These are phyloP conservation scores for Lathyrus tuberosus DNA, from an alignment of 306 rosid genomes.

Conservation along the genomic window DNA sequence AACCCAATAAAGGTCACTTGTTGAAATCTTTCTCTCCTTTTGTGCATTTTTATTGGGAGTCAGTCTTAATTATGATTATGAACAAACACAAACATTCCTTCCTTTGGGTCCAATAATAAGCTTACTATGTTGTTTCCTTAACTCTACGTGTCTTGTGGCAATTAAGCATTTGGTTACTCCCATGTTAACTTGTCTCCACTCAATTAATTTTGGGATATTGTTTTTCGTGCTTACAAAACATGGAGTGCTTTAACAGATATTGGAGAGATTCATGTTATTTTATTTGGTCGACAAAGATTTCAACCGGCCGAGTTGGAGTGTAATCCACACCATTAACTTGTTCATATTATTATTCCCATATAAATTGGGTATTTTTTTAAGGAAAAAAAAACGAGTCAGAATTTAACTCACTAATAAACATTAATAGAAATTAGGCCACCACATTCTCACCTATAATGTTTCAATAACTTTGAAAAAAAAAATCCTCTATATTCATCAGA, in stretches of 20 bases:
- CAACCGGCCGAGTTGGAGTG: neutral
- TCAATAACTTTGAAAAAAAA: too few relatives aligned
- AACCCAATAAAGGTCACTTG: slow-evolving; percentile 54
- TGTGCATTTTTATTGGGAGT: slow-evolving; percentile 18
- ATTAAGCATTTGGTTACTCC: slow-evolving; percentile 38
- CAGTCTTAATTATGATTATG: neutral
- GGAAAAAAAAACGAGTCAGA: too few relatives aligned
- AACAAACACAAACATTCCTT: slow-evolving; percentile 33
- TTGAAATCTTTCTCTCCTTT: slow-evolving; percentile 35
- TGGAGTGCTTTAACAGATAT: slow-evolving; percentile 20
- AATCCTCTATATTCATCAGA: too few relatives aligned
- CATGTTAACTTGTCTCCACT: slow-evolving; percentile 38
- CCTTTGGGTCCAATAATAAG: slow-evolving; percentile 7
- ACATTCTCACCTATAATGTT: too few relatives aligned
- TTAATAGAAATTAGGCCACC: too few relatives aligned
- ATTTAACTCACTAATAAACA: too few relatives aligned
- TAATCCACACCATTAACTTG: neutral
- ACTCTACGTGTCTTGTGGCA: slow-evolving; percentile 31
- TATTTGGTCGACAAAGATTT: slow-evolving; percentile 34
- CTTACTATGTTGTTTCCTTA: slow-evolving; percentile 30
- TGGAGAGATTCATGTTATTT: slow-evolving; percentile 29
- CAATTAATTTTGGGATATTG: slow-evolving; percentile 5
- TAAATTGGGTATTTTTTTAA: too few relatives aligned
- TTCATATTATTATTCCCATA: too few relatives aligned
- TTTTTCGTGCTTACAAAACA: slow-evolving; percentile 23